Evolutionary conservation across 2,329 filamentous ascomycete species (phyloP).

Genomic region (Penicillium sp.): DNA sequence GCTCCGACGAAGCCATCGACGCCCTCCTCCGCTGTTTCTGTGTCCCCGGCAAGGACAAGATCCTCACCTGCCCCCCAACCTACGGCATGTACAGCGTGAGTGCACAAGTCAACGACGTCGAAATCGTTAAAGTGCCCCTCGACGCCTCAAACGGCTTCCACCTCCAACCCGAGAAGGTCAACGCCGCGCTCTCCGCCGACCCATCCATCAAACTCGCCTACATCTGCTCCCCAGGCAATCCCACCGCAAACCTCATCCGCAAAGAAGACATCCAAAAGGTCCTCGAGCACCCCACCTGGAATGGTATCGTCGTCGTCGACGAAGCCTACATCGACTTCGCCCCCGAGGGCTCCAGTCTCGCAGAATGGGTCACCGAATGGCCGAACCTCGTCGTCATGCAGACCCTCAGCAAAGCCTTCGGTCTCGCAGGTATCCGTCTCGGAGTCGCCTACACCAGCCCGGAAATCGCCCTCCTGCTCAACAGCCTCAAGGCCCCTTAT

Average conservation of each 20-base stretch:
- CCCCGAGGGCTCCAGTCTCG: slow-evolving; percentile 73
- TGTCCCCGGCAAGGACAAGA: slow-evolving; percentile 79
- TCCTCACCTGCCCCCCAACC: slow-evolving; percentile 92
- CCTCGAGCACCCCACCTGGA: slow-evolving; percentile 87
- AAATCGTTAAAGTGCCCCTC: slow-evolving; percentile 82
- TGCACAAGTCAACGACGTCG: slow-evolving; percentile 89
- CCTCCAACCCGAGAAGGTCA: slow-evolving; percentile 71
- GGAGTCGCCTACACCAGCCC: slow-evolving; percentile 80
- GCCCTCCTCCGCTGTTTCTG: slow-evolving; percentile 93
- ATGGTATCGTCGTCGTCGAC: slow-evolving; percentile 88
- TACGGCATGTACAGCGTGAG: slow-evolving; percentile 99
- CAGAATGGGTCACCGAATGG: slow-evolving; percentile 89
- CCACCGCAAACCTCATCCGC: slow-evolving; percentile 75
- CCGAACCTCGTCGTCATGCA: slow-evolving; percentile 98
- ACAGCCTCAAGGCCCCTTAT: slow-evolving; percentile 93
- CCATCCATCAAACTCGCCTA: slow-evolving; percentile 82
- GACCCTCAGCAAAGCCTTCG: slow-evolving; percentile 97
- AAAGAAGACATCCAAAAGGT: slow-evolving; percentile 74
- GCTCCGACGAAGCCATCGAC: slow-evolving; percentile 96
- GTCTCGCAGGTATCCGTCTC: slow-evolving; percentile 87
- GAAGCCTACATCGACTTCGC: slow-evolving; percentile 98
- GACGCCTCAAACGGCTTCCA: slow-evolving; percentile 70
- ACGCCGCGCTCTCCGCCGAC: slow-evolving; percentile 63
- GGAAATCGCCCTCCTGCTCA: slow-evolving; percentile 76
- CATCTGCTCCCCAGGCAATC: slow-evolving; percentile 93